Evolutionary conservation across 1,284 basidiomycete species (phyloP).

Genomic region (Malassezia caprae): DNA sequence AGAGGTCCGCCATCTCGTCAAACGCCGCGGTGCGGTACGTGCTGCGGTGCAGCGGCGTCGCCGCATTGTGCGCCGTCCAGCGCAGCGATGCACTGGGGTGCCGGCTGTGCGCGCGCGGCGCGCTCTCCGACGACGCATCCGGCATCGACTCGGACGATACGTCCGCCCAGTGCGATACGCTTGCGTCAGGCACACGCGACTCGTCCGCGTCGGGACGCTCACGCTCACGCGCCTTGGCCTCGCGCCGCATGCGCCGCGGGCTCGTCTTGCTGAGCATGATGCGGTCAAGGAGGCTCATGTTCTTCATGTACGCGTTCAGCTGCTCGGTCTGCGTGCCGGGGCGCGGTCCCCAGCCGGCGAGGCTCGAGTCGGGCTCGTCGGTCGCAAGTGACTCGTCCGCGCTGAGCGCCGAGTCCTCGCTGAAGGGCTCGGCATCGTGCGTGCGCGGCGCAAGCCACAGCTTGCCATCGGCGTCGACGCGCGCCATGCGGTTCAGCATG

Average conservation of each 20-base stretch:
- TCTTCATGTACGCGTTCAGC: slow-evolving; percentile 31
- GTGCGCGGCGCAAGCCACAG: slow-evolving; percentile 18
- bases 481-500: slow-evolving; percentile 29
- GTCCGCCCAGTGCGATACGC: slow-evolving; percentile 10
- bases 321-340: slow-evolving; percentile 19
- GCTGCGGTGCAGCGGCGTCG: slow-evolving; percentile 3
- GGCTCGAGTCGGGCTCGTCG: slow-evolving; percentile 11
- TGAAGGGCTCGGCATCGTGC: background rate
- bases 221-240: slow-evolving; percentile 31
- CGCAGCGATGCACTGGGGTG: background rate
- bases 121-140: background rate
- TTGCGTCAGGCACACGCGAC: background rate
- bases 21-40: background rate
- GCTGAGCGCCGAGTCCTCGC: slow-evolving; percentile 14
- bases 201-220: slow-evolving; percentile 3
- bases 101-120: background rate
- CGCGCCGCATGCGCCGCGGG: slow-evolving; percentile 32
- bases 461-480: slow-evolving; percentile 28
- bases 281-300: slow-evolving; percentile 39
- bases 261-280: slow-evolving; percentile 40
- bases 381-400: slow-evolving; percentile 23
- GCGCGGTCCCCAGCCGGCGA: slow-evolving; percentile 17
- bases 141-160: slow-evolving; percentile 4
- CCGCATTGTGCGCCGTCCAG: slow-evolving; percentile 9
- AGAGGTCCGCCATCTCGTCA: background rate